Evolutionary conservation across 1,284 basidiomycete genomes (phyloP).

Genomic region (Meira miltonrushii): DNA sequence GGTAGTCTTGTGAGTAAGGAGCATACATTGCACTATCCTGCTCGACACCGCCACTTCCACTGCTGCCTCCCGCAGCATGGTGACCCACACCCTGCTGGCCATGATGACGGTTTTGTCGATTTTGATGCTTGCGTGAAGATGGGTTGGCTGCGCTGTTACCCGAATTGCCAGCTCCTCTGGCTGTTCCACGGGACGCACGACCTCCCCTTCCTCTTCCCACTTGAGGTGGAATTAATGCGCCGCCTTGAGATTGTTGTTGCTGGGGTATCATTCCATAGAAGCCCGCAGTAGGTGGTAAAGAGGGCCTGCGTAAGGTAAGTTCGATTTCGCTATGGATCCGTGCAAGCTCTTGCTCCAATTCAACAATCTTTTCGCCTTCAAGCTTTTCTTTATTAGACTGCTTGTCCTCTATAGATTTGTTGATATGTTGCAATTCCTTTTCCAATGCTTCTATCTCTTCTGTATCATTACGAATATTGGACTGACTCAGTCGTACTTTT

Average conservation of each 20-base stretch:
- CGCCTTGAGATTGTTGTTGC: background rate
- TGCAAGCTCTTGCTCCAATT: conserved; percentile 25
- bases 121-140: background rate
- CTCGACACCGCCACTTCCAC: background rate
- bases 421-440: conserved; percentile 20
- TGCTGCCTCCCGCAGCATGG: background rate
- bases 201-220: background rate
- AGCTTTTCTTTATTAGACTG: conserved; percentile 22
- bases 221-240: background rate
- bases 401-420: conserved; percentile 23
- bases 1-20: conserved; percentile 17
- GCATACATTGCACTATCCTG: background rate
- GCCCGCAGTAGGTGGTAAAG: background rate
- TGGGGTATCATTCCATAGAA: background rate
- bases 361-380: conserved; percentile 24
- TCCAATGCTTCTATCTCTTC: conserved; percentile 12
- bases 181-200: background rate
- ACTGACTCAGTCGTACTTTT: background rate
- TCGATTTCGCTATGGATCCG: conserved; percentile 13
- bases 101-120: background rate
- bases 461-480: background rate
- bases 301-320: conserved; percentile 18
- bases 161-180: background rate
- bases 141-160: background rate
- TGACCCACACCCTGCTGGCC: background rate